phyloP scores from a whole-genome alignment of 148 eudicot species.

The Polygonum aviculare region DNA sequence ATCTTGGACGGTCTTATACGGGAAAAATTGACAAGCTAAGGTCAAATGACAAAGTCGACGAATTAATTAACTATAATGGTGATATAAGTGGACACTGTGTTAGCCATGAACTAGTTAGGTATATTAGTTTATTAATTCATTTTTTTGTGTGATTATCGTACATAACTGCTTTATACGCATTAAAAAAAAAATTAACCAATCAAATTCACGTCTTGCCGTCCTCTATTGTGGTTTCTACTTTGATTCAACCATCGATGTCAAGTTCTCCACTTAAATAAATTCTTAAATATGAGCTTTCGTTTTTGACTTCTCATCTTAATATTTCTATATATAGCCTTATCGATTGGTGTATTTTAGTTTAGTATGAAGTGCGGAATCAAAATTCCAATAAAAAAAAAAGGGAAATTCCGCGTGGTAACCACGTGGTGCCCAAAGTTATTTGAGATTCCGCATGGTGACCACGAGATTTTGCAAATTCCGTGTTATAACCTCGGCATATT shows the following conservation, averaged over 20 bases:
- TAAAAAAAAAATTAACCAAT: not conserved
- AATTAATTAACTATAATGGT: not conserved
- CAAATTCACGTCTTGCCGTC: not conserved
- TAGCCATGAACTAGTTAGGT: not conserved
- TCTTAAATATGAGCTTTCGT: not conserved
- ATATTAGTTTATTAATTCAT: not conserved
- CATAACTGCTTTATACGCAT: not conserved
- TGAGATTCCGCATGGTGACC: too few relatives aligned
- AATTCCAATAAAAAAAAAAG: not conserved
- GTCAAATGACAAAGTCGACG: not conserved
- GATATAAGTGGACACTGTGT: constrained; percentile 4
- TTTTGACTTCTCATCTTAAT: constrained; percentile 5
- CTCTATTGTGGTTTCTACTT: not conserved
- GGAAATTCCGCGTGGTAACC: too few relatives aligned
- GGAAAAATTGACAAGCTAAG: not conserved
- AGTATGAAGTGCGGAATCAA: not conserved
- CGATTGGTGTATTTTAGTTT: not conserved
- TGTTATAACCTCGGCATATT: too few relatives aligned
- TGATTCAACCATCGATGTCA: not conserved
- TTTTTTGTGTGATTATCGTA: not conserved
- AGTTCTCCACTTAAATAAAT: not conserved
- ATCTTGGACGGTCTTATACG: not conserved
- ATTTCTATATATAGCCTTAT: not conserved
- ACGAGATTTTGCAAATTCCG: too few relatives aligned
- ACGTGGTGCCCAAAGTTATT: too few relatives aligned